Conservation (phyloP, 2,329 filamentous ascomycete species). For the Chaetomium sp. region DNA sequence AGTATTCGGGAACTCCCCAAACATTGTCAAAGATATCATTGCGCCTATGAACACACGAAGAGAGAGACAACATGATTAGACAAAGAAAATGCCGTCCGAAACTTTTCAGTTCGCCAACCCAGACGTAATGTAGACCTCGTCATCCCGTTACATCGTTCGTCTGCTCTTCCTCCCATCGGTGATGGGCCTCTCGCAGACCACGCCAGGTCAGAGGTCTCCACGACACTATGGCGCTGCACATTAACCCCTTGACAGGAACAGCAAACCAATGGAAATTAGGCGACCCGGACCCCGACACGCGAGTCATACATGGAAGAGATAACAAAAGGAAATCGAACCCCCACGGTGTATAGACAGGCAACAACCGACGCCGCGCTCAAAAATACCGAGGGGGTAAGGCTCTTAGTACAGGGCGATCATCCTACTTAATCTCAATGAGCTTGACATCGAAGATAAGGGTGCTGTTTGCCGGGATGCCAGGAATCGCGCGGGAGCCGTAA, state of each 20-base stretch:
- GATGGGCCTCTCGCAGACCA: conserved; percentile 36
- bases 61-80: conserved; percentile 13
- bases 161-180: conserved; percentile 27
- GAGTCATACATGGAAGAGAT: conserved; percentile 1
- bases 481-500: conserved; percentile 77
- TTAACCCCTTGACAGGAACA: conserved; percentile 3
- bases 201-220: conserved; percentile 44
- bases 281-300: not conserved
- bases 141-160: conserved; percentile 40
- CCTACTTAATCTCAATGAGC: conserved; percentile 74
- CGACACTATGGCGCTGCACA: conserved; percentile 25
- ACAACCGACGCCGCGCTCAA: conserved; percentile 17
- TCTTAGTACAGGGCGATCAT: not conserved
- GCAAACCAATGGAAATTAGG: conserved; percentile 5
- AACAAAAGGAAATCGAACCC: conserved; percentile 1
- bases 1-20: not conserved
- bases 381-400: conserved; percentile 1
- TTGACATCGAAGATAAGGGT: conserved; percentile 89
- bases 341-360: conserved; percentile 15
- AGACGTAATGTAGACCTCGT: conserved; percentile 47
- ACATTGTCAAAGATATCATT: conserved; percentile 3
- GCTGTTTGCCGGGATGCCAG: conserved; percentile 87
- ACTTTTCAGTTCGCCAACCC: conserved; percentile 39
- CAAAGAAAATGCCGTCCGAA: conserved; percentile 17
- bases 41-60: conserved; percentile 7